These are phyloP conservation scores for Apiotrichum akiyoshidainum DNA, from an alignment of 1,284 basidiomycete genomes.

Conservation along the genomic window DNA sequence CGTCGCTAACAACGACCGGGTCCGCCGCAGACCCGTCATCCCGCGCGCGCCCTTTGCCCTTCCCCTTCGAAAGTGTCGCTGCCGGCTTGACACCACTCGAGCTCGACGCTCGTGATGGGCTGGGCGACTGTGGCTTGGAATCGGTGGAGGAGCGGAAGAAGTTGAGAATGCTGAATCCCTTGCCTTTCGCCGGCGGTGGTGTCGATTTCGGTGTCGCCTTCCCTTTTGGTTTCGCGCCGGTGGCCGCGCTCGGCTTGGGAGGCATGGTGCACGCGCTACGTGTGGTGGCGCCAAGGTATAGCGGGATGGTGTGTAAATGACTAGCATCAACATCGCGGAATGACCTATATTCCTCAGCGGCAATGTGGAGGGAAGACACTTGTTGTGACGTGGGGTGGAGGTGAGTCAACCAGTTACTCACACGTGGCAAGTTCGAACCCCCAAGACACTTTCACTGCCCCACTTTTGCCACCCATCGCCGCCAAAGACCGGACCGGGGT, in stretches of 20 bases:
- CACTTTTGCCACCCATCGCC: too few relatives aligned
- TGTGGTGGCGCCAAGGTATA: too few relatives aligned
- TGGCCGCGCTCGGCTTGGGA: neutral
- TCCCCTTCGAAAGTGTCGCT: slow-evolving; percentile 18
- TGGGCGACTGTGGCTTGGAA: too few relatives aligned
- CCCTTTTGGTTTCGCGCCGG: neutral
- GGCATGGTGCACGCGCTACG: neutral
- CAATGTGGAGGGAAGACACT: neutral
- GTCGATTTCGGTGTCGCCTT: neutral
- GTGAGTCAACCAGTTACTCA: too few relatives aligned
- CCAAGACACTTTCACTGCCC: too few relatives aligned
- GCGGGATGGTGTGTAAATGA: too few relatives aligned
- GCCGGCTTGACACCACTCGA: neutral
- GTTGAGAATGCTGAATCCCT: neutral
- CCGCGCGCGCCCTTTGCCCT: too few relatives aligned
- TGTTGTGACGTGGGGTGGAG: neutral
- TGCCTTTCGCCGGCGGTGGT: neutral
- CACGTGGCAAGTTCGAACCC: neutral
- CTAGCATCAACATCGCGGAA: too few relatives aligned
- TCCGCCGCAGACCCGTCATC: slow-evolving; percentile 22
- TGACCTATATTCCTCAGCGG: neutral
- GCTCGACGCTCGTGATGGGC: too few relatives aligned
- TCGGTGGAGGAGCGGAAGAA: neutral
- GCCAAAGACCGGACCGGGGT: too few relatives aligned
- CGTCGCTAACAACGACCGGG: slow-evolving; percentile 36